phyloP scores from a whole-genome alignment of 2,329 filamentous ascomycete species.

The Thelonectria rubi region DNA sequence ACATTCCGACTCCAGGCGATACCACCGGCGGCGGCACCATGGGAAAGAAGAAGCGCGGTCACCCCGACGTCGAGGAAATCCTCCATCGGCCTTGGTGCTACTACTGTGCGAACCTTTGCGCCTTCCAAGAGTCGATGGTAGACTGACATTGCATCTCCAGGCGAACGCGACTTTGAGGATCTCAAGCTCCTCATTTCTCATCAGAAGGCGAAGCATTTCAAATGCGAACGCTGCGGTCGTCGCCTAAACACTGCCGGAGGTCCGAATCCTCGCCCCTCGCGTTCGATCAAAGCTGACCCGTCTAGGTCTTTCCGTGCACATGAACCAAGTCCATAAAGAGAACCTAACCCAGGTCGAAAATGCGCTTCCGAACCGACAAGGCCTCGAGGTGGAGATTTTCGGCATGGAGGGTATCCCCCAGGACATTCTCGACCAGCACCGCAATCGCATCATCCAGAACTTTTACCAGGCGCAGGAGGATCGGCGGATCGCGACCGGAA shows the following conservation, averaged over 20 bases:
- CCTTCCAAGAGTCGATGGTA: slow-evolving; percentile 15
- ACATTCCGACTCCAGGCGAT: neutral
- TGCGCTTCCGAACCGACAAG: slow-evolving; percentile 84
- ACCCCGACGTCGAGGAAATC: slow-evolving; percentile 88
- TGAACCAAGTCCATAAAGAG: slow-evolving; percentile 99
- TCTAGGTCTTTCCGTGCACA: slow-evolving; percentile 89
- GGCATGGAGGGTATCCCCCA: slow-evolving; percentile 97
- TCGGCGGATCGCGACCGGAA: slow-evolving; percentile 82
- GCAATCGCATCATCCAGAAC: slow-evolving; percentile 84
- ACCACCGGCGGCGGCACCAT: slow-evolving; percentile 54
- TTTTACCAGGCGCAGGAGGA: slow-evolving; percentile 89
- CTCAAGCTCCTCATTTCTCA: slow-evolving; percentile 95
- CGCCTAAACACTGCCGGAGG: slow-evolving; percentile 94
- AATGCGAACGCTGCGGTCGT: slow-evolving; percentile 89
- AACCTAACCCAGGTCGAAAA: slow-evolving; percentile 88
- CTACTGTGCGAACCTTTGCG: slow-evolving; percentile 71
- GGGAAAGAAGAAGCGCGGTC: slow-evolving; percentile 90
- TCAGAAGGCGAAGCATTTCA: slow-evolving; percentile 99
- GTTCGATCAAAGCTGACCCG: slow-evolving; percentile 22
- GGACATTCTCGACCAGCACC: slow-evolving; percentile 83
- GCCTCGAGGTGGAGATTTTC: slow-evolving; percentile 94
- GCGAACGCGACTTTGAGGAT: slow-evolving; percentile 97
- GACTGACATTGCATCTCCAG: slow-evolving; percentile 49
- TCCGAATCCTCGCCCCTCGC: slow-evolving; percentile 52
- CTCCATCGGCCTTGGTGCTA: slow-evolving; percentile 94